Evolutionary conservation across 306 rosid species (phyloP), one percentile per base, ranked within the genome.

Genomic region (Prinsepia uniflora): DNA sequence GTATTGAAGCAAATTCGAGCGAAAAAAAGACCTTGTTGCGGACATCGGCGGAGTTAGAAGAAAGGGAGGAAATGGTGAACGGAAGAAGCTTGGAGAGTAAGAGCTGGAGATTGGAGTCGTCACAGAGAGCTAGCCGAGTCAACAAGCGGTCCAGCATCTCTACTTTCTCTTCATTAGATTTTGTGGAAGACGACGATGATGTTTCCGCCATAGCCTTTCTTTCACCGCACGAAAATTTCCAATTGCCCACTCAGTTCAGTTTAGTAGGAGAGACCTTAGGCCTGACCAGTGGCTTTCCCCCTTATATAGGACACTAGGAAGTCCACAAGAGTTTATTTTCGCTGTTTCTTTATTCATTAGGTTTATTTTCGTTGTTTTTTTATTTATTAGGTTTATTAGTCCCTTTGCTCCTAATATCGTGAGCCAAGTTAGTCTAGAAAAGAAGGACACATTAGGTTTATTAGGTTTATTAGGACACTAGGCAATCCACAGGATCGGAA

Each of bases 41-140:
- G 77, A 94, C 96, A 8, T 87, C 60, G 63, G 71, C 13, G 58
- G 98, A 81, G 62, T 65, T 78, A 52, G 88, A 80, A 36, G 98
- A 87, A 56, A 94, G 97, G 4, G 96, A 90, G 50, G 94, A 90
- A 75, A 94, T 87, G 50, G 89, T 77, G 72, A 80, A 67, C 7
- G 98, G 98, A 57, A 94, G 97, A 42, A 94, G 90, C 86, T 87
- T 88, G 67, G 84, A 79, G 72, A 94, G 98, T 63, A 94, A 73
- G 47, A 84, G 67, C 49, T 94, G 88, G 72, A 94, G 97, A 18
- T 90, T 89, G 78, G 96, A 84, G 80, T 94, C 98, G 45, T 90
- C 96, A 76, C 94, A 94, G 60, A 94, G 88, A 78, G 98, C 98
- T 68, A 94, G 81, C 20, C 92, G 88, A 74, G 98, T 94, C 3